Base-by-base conservation (phyloP, 2,329 filamentous ascomycete species). In the Cercospora sojina region DNA sequence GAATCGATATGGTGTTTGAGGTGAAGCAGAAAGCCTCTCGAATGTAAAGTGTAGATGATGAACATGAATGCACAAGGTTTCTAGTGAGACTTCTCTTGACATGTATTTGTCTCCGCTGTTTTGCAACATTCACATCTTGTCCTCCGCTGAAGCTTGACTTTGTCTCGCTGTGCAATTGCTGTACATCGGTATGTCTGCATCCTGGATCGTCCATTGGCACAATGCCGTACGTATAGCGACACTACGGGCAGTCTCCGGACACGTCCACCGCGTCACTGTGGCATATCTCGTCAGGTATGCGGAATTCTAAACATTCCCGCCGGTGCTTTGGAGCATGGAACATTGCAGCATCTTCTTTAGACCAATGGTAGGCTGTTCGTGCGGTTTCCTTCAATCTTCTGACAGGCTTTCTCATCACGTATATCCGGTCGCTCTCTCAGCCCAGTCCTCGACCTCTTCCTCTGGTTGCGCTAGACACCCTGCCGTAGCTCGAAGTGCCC, bases 401-500 rank as follows among this genome's bases (percentile, higher is more conserved):
- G 32, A 16, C 6, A 20, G 31, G 10, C 27, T 25, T 23, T 16
- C 25, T 35, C 56, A 25, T 35, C 18, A 3, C 27, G 9, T 20
- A 41, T 27, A 6, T 58, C 8, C 43, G 5, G 7, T 18, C 5
- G 35, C 18, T 29, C 61, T 49, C 43, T 73, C 71, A 75, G 2
- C 74, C 71, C 57, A 75, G 16, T 2, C 76, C 76, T 64, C 75
- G 67, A 10, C 74, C 75, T 66, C 77, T 68, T 8, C 76, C 77
- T 69, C 76, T 72, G 23, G 71, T 69, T 10, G 75, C 75, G 66
- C 78, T 72, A 12, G 71, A 74, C 59, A 58, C 66, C 23, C 81
- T 77, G n/a, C 81, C 80, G 66, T 81, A 82, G 38, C 79, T 79
- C 66, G 79, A 81, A 9, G 78, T 77, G 12, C 76, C 78, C 70